Conservation (phyloP, 2,329 filamentous ascomycete species). For the Calonectria pseudoturangicola region DNA sequence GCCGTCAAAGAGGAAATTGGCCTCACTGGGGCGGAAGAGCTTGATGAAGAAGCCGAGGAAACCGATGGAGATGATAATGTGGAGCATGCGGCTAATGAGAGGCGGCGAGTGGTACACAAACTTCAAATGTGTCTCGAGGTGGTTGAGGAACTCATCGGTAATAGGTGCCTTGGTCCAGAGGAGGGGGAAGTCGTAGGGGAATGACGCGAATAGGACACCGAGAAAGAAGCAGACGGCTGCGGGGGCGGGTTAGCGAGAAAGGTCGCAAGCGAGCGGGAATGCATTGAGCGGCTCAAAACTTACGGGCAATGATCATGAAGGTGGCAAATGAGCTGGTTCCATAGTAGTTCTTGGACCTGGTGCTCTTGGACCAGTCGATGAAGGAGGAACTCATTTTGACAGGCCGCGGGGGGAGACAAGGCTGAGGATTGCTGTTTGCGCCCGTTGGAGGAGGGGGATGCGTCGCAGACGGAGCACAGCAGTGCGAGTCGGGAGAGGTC, state of each 20-base stretch:
- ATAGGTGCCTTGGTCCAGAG: constrained; percentile 84
- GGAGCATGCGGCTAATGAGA: constrained; percentile 92
- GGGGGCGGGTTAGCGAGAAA: constrained; percentile 26
- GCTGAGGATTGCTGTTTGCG: constrained; percentile 34
- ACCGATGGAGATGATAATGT: constrained; percentile 92
- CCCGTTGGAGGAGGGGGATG: background rate
- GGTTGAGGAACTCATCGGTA: constrained; percentile 82
- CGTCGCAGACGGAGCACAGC: constrained; percentile 27
- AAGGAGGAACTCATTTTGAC: constrained; percentile 60
- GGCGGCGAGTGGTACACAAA: constrained; percentile 95
- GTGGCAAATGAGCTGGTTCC: constrained; percentile 89
- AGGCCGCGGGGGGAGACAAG: constrained; percentile 36
- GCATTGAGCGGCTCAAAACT: constrained; percentile 61
- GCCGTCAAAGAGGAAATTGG: constrained; percentile 96
- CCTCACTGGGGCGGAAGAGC: constrained; percentile 94
- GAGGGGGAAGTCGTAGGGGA: constrained; percentile 96
- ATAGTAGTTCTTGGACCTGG: constrained; percentile 73
- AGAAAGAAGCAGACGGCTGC: constrained; percentile 96
- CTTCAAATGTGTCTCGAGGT: constrained; percentile 91
- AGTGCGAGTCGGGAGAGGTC: constrained; percentile 16
- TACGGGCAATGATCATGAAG: constrained; percentile 97
- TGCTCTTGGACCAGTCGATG: constrained; percentile 75
- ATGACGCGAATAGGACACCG: constrained; percentile 95
- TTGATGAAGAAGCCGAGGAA: constrained; percentile 94
- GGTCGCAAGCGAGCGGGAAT: background rate